A percentile compares a stretch with the other conserved stretches of the same genome.
Evolutionary conservation across 2,329 filamentous ascomycete species (phyloP).

Genomic region (Rhexocercosporidium sp.): DNA sequence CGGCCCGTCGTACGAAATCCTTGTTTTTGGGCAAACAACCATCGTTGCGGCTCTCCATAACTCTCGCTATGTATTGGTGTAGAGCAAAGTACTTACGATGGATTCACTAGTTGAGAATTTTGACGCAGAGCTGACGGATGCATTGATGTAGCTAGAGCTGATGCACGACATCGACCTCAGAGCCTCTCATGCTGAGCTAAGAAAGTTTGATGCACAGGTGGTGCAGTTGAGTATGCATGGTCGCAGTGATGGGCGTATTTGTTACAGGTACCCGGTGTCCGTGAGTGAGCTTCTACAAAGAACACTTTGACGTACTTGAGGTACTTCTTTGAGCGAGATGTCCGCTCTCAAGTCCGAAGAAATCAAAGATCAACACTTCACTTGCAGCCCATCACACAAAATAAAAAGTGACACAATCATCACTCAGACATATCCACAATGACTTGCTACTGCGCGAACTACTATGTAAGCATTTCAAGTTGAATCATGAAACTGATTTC

Average conservation of each 20-base stretch:
- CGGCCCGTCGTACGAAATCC: slow-evolving; percentile 12
- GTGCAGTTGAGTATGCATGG: slow-evolving; percentile 16
- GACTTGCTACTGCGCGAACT: slow-evolving; percentile 47
- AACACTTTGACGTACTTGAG: slow-evolving; percentile 4
- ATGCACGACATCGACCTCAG: slow-evolving; percentile 17
- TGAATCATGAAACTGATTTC: not conserved
- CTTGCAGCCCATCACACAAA: not conserved
- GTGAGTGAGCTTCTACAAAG: not conserved
- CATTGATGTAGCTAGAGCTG: slow-evolving; percentile 23
- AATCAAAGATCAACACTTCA: slow-evolving; percentile 18
- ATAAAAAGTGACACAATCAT: slow-evolving; percentile 1
- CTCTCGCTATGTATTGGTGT: not conserved
- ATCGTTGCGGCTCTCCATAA: slow-evolving; percentile 20
- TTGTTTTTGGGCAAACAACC: slow-evolving; percentile 15
- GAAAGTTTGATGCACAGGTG: slow-evolving; percentile 24
- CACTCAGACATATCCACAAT: slow-evolving; percentile 32
- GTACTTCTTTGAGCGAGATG: slow-evolving; percentile 20
- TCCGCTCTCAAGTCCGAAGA: slow-evolving; percentile 4
- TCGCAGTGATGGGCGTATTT: not conserved
- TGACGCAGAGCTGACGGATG: slow-evolving; percentile 5
- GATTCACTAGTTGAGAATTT: slow-evolving; percentile 4
- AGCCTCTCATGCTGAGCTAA: not conserved
- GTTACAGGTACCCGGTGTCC: not conserved
- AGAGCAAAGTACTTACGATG: not conserved
- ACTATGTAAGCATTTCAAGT: slow-evolving; percentile 41